Base-by-base conservation (phyloP, 495 filamentous ascomycete genomes). In the Annulohypoxylon moriforme region DNA sequence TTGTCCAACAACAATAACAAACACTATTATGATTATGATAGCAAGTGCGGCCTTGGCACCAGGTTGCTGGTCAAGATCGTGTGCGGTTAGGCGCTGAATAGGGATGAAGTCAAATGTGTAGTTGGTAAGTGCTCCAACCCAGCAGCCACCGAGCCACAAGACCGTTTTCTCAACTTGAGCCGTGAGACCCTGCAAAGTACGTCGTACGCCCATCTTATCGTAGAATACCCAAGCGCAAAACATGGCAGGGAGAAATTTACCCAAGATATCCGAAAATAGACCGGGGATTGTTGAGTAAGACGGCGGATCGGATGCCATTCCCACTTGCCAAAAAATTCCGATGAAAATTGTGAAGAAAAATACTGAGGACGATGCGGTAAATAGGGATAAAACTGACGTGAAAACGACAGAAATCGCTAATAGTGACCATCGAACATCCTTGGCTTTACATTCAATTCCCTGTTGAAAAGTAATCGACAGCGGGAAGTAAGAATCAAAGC, bases 81-180 rank as follows among this genome's bases (percentile, higher is more conserved):
- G 87, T 0, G 87, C 84, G 0, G 92, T 96, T 7, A 97, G 82
- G 20, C 94, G 88, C 68, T 91, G 83, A 71, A 97, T 91, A 3
- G 93, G 93, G 69, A 97, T 94, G 80, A 89, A 87, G 46, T 92
- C 90, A 74, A 97, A 89, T 0, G 93, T 96, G 71, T 94, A 91
- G 73, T 96, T 97, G 44, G 90, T 91, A 60, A 97, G 80, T 0
- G 91, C 88, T 16, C 92, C 93, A 64, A 96, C 85, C 88, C 94
- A 96, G 65, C 88, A 88, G 14, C 85, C 85, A 1, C 91, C 90
- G 11, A 96, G 79, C 85, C 89, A 96, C 38, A 95, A 81, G 7
- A 96, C 72, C 0, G 91, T 88, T 81, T 91, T 93, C 66, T 92
- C 90, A 25, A 92, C 53, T 68, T 92, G 90, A 2, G 89, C 88